Evolutionary conservation across 805 yeast genomes (phyloP), one percentile per base, ranked within the genome.

Genomic region (Barnettozyma siamensis): DNA sequence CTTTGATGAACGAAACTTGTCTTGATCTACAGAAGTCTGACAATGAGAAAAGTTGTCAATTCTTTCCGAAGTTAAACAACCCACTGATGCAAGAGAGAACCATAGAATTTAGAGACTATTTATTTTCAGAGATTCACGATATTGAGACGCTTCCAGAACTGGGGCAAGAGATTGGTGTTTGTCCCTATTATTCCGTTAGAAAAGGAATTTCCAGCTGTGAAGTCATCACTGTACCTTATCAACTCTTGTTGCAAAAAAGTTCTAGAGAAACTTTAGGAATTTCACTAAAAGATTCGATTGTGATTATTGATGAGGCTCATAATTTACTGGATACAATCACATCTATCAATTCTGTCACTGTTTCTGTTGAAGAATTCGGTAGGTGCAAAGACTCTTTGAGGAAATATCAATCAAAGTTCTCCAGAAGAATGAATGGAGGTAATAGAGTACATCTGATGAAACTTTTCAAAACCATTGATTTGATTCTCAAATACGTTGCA

Each of bases 281-380:
- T 6, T 70, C 79, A 31, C 53, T 89, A 9, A 70, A 72, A 39
- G 73, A 77, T 42, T 70, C 89, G 1, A 72, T 89, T 2, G 77
- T 91, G 1, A 74, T 91, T 5, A 80, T 89, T 21, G 98, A 89
- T 59, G 98, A 89, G 57, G 97, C 97, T 0, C 98, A 89, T 57
- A 89, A 89, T 57, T 63, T 89, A 33, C 57, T 88, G 23, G 96
- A 88, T 50, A 79, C 89, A 0, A 76, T 89, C 3, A 74, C 81
- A 2, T 64, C 83, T 2, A 64, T 91, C 46, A 73, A 83, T 53
- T 86, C 96, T 0, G 70, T 78, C 2, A 60, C 72, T 4, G 64
- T 89, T 1, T 64, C 83, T 0, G 50, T 67, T 1, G 38, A 49
- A 0, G 87, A 83, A 26, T 63, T 87, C 9, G 32, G 49, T 2